Conservation (phyloP, 768 basidiomycete species). For the Lactarius pseudohatsudake region DNA sequence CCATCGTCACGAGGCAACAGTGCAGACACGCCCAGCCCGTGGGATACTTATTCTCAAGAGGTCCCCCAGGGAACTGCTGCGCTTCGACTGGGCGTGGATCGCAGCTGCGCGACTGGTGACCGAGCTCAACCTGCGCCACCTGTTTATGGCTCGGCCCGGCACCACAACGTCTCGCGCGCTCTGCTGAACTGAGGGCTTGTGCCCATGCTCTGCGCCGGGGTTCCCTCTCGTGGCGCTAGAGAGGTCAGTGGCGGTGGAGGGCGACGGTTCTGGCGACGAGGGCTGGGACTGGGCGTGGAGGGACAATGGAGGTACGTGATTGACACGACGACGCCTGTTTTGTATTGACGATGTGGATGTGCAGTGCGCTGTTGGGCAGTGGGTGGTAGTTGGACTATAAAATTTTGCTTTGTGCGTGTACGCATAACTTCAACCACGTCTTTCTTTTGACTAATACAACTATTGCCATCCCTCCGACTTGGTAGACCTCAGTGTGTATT, state of each 20-base stretch:
- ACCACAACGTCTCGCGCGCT: constrained; percentile 31
- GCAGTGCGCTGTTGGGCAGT: constrained; percentile 40
- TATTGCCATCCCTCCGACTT: background rate
- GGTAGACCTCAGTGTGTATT: constrained; percentile 42
- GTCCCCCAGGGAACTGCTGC: constrained; percentile 34
- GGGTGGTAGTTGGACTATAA: constrained; percentile 59
- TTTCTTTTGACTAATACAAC: background rate
- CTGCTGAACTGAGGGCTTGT: constrained; percentile 33
- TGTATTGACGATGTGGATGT: background rate
- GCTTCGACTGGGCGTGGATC: constrained; percentile 48
- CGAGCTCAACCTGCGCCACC: constrained; percentile 50
- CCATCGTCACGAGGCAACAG: constrained; percentile 1
- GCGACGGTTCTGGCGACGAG: background rate
- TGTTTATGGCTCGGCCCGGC: constrained; percentile 31
- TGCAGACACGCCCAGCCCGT: too few species aligned
- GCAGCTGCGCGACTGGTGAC: constrained; percentile 50
- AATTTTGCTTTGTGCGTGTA: constrained; percentile 48
- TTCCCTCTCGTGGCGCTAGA: constrained; percentile 9
- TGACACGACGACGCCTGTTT: background rate
- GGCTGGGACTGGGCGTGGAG: constrained; percentile 59
- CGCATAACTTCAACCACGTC: background rate
- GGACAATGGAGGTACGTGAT: constrained; percentile 52
- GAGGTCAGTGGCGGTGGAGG: background rate
- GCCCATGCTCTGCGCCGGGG: constrained; percentile 33
- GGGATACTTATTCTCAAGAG: too few species aligned